Conservation (phyloP, 2,329 filamentous ascomycete species). For the Alternaria sp. region DNA sequence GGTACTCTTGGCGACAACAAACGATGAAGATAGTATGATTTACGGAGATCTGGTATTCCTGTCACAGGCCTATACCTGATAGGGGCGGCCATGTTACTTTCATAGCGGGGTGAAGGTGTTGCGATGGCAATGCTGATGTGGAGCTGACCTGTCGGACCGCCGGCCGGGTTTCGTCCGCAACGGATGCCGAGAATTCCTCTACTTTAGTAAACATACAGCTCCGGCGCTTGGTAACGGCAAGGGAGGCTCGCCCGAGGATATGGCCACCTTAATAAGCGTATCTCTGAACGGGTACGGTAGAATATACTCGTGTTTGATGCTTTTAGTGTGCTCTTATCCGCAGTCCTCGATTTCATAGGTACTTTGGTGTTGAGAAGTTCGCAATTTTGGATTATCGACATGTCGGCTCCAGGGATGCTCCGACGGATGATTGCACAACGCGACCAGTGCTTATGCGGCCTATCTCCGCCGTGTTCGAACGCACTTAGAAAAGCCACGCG, state of each 20-base stretch:
- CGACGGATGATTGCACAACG: conserved; percentile 5
- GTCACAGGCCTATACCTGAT: conserved; percentile 23
- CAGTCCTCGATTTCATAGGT: background rate
- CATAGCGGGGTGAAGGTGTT: conserved; percentile 40
- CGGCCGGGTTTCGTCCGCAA: conserved; percentile 42
- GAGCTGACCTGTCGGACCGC: conserved; percentile 23
- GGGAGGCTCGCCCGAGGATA: background rate
- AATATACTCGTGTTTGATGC: background rate
- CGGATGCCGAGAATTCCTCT: conserved; percentile 13
- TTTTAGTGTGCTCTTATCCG: background rate
- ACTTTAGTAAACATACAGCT: background rate
- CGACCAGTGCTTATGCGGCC: conserved; percentile 15
- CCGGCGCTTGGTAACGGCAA: background rate
- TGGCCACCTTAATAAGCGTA: background rate
- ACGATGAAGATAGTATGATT: background rate
- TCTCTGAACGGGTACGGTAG: background rate
- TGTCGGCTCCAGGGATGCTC: conserved; percentile 7
- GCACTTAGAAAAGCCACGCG: conserved; percentile 10
- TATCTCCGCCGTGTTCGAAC: conserved; percentile 27
- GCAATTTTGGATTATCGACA: background rate
- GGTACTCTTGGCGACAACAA: background rate
- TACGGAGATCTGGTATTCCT: background rate
- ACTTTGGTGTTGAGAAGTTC: background rate
- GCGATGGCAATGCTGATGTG: conserved; percentile 35
- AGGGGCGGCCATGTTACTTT: conserved; percentile 36